A percentile compares a stretch with the other conserved stretches of the same genome.
Evolutionary conservation across 2,329 filamentous ascomycete species (phyloP).

Genomic region (Acrodontium crateriforme): DNA sequence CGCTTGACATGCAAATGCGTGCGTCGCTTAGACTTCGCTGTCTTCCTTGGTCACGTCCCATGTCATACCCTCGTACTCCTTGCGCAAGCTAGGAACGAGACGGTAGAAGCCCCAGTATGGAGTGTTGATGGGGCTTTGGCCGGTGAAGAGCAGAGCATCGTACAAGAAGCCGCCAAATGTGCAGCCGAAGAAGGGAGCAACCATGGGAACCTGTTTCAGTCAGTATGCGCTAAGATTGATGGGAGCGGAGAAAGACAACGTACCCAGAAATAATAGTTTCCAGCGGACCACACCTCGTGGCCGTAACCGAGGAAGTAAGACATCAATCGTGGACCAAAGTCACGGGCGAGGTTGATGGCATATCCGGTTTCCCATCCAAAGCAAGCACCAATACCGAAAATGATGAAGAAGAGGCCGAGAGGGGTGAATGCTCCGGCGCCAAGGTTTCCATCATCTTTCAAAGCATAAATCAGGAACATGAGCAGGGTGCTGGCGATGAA

Average conservation of each 20-base stretch:
- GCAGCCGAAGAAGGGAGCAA: conserved; percentile 53
- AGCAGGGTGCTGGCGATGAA: conserved; percentile 54
- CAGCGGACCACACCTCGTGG: conserved; percentile 50
- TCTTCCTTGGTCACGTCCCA: conserved; percentile 12
- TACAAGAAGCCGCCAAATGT: conserved; percentile 53
- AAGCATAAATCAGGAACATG: conserved; percentile 58
- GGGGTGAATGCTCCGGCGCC: conserved; percentile 46
- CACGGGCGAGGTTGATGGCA: conserved; percentile 59
- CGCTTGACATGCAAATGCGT: conserved; percentile 2
- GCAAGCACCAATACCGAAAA: conserved; percentile 59
- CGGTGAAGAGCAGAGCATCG: conserved; percentile 55
- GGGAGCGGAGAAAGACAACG: conserved; percentile 14
- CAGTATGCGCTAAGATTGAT: background rate
- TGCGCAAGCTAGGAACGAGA: conserved; percentile 15
- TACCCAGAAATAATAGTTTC: conserved; percentile 62
- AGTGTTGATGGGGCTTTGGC: conserved; percentile 55
- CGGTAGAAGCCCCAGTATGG: conserved; percentile 50
- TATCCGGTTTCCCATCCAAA: conserved; percentile 69
- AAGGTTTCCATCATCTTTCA: conserved; percentile 45
- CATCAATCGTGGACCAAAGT: conserved; percentile 56
- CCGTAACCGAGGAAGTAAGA: conserved; percentile 55
- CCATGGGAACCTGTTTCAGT: conserved; percentile 49
- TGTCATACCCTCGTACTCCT: conserved; percentile 12
- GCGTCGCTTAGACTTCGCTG: conserved; percentile 5
- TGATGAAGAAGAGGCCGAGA: conserved; percentile 53